Evolutionary conservation across 306 rosid species (phyloP).

Genomic region (Casuarina glauca): DNA sequence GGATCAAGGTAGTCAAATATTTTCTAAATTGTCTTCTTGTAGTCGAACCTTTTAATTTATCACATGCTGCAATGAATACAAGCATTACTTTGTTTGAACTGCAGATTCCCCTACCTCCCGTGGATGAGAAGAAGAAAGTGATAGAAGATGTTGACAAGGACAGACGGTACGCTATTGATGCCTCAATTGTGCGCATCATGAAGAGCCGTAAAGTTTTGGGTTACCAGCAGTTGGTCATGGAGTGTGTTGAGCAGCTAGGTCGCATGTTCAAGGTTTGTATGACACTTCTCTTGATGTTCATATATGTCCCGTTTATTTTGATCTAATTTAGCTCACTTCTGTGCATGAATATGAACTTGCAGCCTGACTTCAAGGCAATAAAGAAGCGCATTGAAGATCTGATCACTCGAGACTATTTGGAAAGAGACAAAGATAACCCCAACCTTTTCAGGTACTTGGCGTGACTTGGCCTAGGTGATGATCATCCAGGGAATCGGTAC

Average conservation of each 20-base stretch:
- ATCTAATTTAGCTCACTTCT: neutral
- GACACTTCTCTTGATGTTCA: neutral
- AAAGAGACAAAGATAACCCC: constrained; percentile 89
- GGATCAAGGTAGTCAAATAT: constrained; percentile 62
- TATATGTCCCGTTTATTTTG: neutral
- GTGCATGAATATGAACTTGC: constrained; percentile 17
- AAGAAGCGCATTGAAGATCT: constrained; percentile 95
- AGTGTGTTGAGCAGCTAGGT: constrained; percentile 75
- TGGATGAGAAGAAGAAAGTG: constrained; percentile 80
- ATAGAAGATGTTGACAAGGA: constrained; percentile 87
- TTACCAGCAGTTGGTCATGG: constrained; percentile 68
- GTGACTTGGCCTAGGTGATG: constrained; percentile 38
- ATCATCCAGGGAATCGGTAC: constrained; percentile 23
- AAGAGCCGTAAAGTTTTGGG: constrained; percentile 76
- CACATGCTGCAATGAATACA: constrained; percentile 27
- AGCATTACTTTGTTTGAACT: neutral
- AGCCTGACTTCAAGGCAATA: constrained; percentile 94
- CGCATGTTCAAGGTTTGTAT: constrained; percentile 76
- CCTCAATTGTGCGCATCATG: constrained; percentile 83
- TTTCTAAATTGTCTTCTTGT: neutral
- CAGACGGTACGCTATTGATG: constrained; percentile 85
- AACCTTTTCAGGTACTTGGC: constrained; percentile 89
- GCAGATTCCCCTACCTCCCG: constrained; percentile 84
- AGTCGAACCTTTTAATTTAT: constrained; percentile 31
- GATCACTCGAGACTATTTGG: constrained; percentile 93